Evolutionary conservation across 257 asterid genomes (phyloP), one percentile per base, ranked within the genome.

Genomic region (Vinca minor): DNA sequence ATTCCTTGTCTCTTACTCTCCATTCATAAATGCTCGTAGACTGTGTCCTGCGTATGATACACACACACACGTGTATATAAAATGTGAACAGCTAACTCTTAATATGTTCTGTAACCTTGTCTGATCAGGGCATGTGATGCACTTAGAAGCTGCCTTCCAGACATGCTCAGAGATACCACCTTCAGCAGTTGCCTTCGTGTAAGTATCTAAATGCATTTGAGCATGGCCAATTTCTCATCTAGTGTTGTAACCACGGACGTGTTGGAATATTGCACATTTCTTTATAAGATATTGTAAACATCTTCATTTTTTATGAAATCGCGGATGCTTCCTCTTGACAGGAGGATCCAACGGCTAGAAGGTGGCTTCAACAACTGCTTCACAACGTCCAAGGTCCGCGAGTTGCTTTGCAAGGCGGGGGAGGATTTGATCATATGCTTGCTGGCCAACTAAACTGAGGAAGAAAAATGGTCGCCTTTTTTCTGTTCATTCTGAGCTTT

Each of bases 281-380:
- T 3, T 38, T 15, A 3, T 2, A n/a, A 17, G 3, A 8, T 53
- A 21, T 21, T 39, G 2, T 13, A 2, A 48, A 8, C 6, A 17
- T 48, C 35, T 38, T 1, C 4, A 25, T 29, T 34, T 34, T 38
- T 15, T 36, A 34, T 73, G 25, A 58, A 2, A 20, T 46, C 18
- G 60, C 35, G 25, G 17, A 42, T 44, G 2, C 49, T 17, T 8
- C 41, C 50, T 54, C 21, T 74, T 75, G 23, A 71, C 88, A 86
- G 96, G 91, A 91, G 62, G 96, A 91, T 71, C 82, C 81, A n/a
- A 83, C 95, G 1, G 82, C 96, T 3, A 75, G 87, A 74, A 83
- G 93, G 86, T 91, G 98, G 96, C 73, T 91, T 31, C 95, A 88
- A 49, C 96, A 91, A 38, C 69, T 91, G 84, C 81, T 86, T 67